Evolutionary conservation across 305 asterid genomes (phyloP).

Genomic region (Fraxinus angustifolia): DNA sequence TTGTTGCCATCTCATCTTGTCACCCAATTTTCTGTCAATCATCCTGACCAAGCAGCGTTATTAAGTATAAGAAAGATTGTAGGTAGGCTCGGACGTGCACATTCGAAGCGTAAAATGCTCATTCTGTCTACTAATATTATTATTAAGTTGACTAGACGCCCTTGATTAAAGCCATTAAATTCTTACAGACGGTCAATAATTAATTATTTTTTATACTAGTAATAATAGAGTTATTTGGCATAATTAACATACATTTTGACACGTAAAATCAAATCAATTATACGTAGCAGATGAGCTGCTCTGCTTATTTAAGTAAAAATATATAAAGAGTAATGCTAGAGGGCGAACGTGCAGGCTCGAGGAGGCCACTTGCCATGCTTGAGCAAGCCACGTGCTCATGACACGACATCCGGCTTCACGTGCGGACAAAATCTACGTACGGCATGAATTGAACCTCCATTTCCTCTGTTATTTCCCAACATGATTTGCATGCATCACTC

Average conservation of each 20-base stretch:
- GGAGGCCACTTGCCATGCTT: conserved; percentile 29
- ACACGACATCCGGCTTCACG: conserved; percentile 12
- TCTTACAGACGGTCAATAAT: not conserved
- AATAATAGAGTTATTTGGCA: not conserved
- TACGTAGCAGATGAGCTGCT: not conserved
- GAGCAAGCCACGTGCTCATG: conserved; percentile 30
- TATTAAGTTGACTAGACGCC: not conserved
- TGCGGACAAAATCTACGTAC: conserved; percentile 18
- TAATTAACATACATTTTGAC: not conserved
- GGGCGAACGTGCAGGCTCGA: conserved; percentile 25
- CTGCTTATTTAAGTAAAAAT: not conserved
- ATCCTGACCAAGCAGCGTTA: too few relatives aligned
- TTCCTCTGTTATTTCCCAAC: not conserved
- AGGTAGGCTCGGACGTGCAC: not conserved
- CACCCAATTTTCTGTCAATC: too few relatives aligned
- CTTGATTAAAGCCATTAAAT: not conserved
- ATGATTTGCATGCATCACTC: not conserved
- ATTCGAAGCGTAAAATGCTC: not conserved
- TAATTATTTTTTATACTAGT: too few relatives aligned
- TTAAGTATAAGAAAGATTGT: not conserved
- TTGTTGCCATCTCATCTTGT: too few relatives aligned
- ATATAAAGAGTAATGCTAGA: not conserved
- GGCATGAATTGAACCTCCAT: conserved; percentile 32
- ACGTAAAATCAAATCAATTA: not conserved
- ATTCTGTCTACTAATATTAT: not conserved